phyloP scores from a whole-genome alignment of 2,329 filamentous ascomycete species.

The Fusarium duplospermum region DNA sequence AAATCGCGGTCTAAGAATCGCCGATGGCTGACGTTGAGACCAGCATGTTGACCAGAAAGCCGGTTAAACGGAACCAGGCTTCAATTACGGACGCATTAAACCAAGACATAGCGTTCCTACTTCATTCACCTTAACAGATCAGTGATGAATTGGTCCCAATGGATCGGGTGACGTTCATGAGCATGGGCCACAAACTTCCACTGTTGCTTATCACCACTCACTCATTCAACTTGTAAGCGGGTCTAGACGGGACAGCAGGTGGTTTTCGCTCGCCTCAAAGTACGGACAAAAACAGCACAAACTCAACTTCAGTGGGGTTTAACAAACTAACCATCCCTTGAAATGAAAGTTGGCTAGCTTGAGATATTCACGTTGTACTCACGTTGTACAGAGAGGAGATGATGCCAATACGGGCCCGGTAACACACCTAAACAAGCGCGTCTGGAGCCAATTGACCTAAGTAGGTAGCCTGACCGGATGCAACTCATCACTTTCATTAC shows the following conservation, averaged over 20 bases:
- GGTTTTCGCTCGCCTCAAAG: not conserved
- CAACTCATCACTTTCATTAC: too few species aligned
- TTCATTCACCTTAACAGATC: not conserved
- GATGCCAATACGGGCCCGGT: too few species aligned
- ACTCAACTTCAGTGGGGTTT: not conserved
- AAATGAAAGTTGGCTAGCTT: too few species aligned
- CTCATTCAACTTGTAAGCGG: not conserved
- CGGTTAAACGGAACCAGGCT: not conserved
- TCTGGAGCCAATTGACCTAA: too few species aligned
- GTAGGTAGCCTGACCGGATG: too few species aligned
- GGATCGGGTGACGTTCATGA: too few species aligned
- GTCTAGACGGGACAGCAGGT: not conserved
- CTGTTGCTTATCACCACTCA: not conserved
- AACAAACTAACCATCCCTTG: too few species aligned
- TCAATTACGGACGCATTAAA: not conserved
- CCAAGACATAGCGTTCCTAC: not conserved
- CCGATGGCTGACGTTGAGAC: not conserved
- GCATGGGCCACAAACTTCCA: not conserved
- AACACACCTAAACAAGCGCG: too few species aligned
- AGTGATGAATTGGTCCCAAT: too few species aligned
- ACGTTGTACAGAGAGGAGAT: too few species aligned
- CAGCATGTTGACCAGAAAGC: not conserved
- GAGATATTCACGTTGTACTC: too few species aligned
- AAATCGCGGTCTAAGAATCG: not conserved
- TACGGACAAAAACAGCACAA: too few species aligned